phyloP scores from a whole-genome alignment of 306 rosid genomes.

The Glycyrrhiza uralensis region DNA sequence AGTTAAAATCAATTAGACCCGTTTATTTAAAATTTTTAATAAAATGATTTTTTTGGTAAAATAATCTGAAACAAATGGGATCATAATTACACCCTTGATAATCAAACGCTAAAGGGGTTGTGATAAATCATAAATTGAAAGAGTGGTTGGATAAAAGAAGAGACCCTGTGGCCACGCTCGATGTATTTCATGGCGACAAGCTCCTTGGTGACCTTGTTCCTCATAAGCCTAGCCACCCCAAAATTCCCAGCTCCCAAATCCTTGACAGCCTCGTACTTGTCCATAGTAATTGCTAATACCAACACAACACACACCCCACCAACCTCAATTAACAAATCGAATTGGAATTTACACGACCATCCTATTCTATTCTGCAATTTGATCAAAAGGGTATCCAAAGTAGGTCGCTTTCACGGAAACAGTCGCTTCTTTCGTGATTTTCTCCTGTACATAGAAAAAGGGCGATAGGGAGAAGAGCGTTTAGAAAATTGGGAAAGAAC shows the following conservation, averaged over 20 bases:
- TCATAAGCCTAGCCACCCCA: constrained; percentile 65
- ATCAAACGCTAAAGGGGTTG: neutral
- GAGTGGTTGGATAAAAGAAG: neutral
- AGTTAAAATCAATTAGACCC: neutral
- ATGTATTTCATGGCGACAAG: constrained; percentile 77
- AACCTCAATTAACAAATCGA: neutral
- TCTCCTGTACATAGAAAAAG: neutral
- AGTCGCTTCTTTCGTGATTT: neutral
- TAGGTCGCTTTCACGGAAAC: constrained; percentile 4
- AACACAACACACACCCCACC: neutral
- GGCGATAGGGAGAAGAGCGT: neutral
- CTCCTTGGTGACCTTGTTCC: constrained; percentile 62
- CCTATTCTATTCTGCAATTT: neutral
- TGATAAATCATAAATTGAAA: neutral
- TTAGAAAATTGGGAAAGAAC: neutral
- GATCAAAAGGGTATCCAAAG: constrained; percentile 13
- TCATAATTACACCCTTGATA: too few relatives aligned
- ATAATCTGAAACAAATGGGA: too few relatives aligned
- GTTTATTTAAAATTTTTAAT: too few relatives aligned
- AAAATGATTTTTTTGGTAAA: too few relatives aligned
- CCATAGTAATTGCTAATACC: constrained; percentile 40
- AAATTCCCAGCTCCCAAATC: constrained; percentile 65
- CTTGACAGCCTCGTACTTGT: constrained; percentile 57
- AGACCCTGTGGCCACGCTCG: constrained; percentile 62
- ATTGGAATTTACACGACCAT: constrained; percentile 22